Evolutionary conservation across 2,329 filamentous ascomycete species (phyloP).

Genomic region (Exophiala aquamarina): DNA sequence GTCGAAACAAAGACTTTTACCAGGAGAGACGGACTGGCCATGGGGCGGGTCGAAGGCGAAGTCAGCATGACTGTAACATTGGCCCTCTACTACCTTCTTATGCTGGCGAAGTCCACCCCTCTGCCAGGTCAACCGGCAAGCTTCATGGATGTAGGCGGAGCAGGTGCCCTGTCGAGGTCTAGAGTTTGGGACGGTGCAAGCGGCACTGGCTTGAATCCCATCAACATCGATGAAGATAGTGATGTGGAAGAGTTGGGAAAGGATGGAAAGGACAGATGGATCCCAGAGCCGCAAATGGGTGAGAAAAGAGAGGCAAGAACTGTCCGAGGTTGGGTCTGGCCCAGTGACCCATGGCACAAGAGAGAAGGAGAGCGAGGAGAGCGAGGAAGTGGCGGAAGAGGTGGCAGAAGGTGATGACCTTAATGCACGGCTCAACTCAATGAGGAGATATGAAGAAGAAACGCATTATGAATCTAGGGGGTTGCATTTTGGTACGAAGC

Average conservation of each 20-base stretch:
- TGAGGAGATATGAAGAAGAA: background rate
- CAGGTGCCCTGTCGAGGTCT: slow-evolving; percentile 57
- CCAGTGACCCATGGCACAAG: slow-evolving; percentile 60
- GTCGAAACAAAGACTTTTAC: slow-evolving; percentile 52
- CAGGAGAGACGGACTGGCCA: slow-evolving; percentile 16
- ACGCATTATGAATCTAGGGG: slow-evolving; percentile 1
- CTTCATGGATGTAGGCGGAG: slow-evolving; percentile 61
- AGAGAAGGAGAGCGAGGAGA: slow-evolving; percentile 48
- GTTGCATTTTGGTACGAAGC: slow-evolving; percentile 8
- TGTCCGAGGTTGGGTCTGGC: slow-evolving; percentile 62
- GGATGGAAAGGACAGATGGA: slow-evolving; percentile 60
- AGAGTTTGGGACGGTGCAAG: slow-evolving; percentile 42
- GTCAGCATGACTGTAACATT: slow-evolving; percentile 56
- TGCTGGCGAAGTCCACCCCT: slow-evolving; percentile 63
- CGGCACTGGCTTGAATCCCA: slow-evolving; percentile 10
- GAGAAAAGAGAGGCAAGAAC: slow-evolving; percentile 63
- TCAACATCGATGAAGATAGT: slow-evolving; percentile 22
- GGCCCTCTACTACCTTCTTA: slow-evolving; percentile 64
- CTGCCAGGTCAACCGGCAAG: slow-evolving; percentile 58
- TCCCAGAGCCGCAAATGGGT: slow-evolving; percentile 59
- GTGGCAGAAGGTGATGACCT: slow-evolving; percentile 15
- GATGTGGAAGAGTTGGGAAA: slow-evolving; percentile 27
- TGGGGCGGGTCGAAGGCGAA: slow-evolving; percentile 10
- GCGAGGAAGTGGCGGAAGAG: slow-evolving; percentile 13
- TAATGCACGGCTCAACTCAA: too few relatives aligned